A percentile compares a stretch with the other conserved stretches of the same genome.
Conservation (phyloP, 257 asterid species). For the Knoxia roxburghii region DNA sequence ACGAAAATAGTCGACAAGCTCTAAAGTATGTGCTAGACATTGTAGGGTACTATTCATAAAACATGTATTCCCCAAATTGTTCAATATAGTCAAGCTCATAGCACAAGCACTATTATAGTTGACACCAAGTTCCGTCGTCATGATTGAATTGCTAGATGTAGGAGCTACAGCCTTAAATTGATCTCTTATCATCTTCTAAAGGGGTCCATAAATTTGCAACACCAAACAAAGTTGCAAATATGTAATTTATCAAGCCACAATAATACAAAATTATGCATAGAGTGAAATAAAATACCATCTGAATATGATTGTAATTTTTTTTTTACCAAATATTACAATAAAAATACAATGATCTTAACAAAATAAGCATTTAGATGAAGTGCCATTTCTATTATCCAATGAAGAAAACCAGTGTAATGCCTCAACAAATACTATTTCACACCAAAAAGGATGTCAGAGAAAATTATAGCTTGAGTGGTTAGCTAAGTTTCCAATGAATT, state of each 20-base stretch:
- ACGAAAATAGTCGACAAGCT: constrained; percentile 69
- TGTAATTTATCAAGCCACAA: constrained; percentile 10
- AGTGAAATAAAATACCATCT: background rate
- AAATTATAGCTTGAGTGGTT: no score
- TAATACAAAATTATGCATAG: constrained; percentile 11
- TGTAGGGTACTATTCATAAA: constrained; percentile 33
- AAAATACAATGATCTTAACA: background rate
- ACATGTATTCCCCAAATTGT: constrained; percentile 30
- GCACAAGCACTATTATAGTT: constrained; percentile 24
- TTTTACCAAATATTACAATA: background rate
- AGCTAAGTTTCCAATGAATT: no score
- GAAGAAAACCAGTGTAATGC: background rate
- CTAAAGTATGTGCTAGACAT: constrained; percentile 35
- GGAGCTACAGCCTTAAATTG: constrained; percentile 25
- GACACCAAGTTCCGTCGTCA: constrained; percentile 29
- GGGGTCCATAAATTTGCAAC: constrained; percentile 49
- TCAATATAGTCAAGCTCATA: constrained; percentile 48
- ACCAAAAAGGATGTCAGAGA: background rate
- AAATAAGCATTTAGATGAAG: background rate
- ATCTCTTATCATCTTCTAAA: constrained; percentile 28
- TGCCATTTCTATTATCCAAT: background rate
- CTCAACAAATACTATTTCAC: background rate
- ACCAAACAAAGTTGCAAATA: constrained; percentile 40
- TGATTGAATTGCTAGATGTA: constrained; percentile 31
- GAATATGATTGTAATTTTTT: background rate